Percentiles rank a stretch among this genome's conserved stretches.
phyloP scores from a whole-genome alignment of 2,329 filamentous ascomycete species.

The Xylariaceae sp. region DNA sequence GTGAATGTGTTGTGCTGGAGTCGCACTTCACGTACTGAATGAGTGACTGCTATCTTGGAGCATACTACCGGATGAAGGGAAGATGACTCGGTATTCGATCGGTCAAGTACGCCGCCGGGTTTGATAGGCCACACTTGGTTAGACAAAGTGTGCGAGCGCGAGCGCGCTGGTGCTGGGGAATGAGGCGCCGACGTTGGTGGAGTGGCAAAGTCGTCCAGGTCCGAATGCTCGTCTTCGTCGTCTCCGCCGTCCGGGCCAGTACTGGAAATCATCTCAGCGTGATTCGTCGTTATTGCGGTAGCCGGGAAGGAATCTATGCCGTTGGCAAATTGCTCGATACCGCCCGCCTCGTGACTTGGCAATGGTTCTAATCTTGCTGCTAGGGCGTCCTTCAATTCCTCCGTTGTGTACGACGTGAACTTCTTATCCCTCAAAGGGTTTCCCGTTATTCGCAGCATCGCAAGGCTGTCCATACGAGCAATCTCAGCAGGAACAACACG shows the following conservation, averaged over 20 bases:
- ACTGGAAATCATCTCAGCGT: conserved; percentile 24
- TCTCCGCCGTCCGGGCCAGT: conserved; percentile 22
- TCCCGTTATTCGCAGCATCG: conserved; percentile 73
- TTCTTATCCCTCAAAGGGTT: conserved; percentile 90
- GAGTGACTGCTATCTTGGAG: conserved; percentile 50
- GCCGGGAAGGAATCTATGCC: conserved; percentile 24
- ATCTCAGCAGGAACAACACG: conserved; percentile 70
- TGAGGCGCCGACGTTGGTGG: conserved; percentile 51
- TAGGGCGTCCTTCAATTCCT: conserved; percentile 74
- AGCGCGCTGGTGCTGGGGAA: conserved; percentile 44
- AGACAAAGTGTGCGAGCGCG: conserved; percentile 43
- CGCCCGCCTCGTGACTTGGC: conserved; percentile 21
- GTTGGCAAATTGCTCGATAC: conserved; percentile 21
- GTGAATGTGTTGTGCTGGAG: conserved; percentile 76
- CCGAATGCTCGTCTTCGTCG: conserved; percentile 43
- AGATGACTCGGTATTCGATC: conserved; percentile 61
- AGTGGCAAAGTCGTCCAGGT: conserved; percentile 53
- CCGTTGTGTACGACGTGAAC: conserved; percentile 73
- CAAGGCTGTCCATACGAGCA: conserved; percentile 72
- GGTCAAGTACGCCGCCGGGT: conserved; percentile 62
- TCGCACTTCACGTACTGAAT: conserved; percentile 53
- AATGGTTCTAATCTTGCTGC: conserved; percentile 61
- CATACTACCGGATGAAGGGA: conserved; percentile 54
- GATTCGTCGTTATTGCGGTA: conserved; percentile 9
- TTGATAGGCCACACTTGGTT: conserved; percentile 52